These are phyloP conservation scores for Exophiala sideris DNA, from an alignment of 2,329 filamentous ascomycete genomes.

Conservation along the genomic window DNA sequence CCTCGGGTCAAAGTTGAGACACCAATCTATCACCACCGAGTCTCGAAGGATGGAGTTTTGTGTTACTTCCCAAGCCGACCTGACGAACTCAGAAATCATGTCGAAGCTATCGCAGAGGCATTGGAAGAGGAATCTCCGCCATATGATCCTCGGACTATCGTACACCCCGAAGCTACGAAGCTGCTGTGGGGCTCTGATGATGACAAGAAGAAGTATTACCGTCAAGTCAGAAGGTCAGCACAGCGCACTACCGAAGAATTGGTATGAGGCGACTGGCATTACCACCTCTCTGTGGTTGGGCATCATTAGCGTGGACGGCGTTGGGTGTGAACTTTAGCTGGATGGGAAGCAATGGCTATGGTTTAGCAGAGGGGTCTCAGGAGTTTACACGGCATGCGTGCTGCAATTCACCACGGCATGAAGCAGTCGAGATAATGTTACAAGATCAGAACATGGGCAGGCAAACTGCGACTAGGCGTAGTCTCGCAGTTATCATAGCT, in stretches of 20 bases:
- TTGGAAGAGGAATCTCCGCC: slow-evolving; percentile 85
- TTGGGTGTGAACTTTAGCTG: not conserved
- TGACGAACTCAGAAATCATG: slow-evolving; percentile 78
- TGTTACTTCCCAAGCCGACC: slow-evolving; percentile 69
- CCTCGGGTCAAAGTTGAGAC: slow-evolving; percentile 80
- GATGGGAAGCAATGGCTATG: no score
- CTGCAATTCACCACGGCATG: no score
- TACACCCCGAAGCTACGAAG: slow-evolving; percentile 80
- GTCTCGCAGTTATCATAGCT: no score
- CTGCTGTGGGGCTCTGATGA: slow-evolving; percentile 80
- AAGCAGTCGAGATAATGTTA: no score
- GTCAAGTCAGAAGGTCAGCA: slow-evolving; percentile 53
- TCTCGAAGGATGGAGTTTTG: slow-evolving; percentile 73
- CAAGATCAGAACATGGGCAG: no score
- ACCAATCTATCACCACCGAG: slow-evolving; percentile 80
- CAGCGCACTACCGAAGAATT: slow-evolving; percentile 20
- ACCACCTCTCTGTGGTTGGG: not conserved
- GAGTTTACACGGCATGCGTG: no score
- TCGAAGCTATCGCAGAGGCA: slow-evolving; percentile 75
- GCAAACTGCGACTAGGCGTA: no score
- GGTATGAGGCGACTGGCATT: not conserved
- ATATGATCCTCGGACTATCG: slow-evolving; percentile 84
- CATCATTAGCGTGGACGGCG: not conserved
- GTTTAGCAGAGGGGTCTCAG: no score
- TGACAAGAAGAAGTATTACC: slow-evolving; percentile 79